Evolutionary conservation across 2,329 filamentous ascomycete genomes (phyloP).

Genomic region (Fusarium oxysporum): DNA sequence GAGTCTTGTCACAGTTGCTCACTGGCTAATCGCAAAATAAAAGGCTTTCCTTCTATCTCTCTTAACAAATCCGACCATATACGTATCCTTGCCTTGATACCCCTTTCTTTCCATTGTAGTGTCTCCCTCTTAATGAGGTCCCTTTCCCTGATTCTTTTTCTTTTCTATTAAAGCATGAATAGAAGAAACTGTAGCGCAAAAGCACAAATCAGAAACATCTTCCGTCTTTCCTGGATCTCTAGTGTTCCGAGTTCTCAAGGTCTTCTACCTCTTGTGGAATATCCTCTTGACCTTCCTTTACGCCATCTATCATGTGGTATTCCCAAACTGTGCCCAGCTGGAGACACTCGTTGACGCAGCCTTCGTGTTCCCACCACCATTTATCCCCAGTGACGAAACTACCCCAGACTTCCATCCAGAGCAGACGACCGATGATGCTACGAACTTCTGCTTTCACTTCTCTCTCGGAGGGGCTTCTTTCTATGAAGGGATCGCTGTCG

Average conservation of each 20-base stretch:
- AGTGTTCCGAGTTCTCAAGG: background rate
- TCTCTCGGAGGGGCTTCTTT: constrained; percentile 40
- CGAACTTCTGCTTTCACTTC: constrained; percentile 60
- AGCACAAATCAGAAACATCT: constrained; percentile 5
- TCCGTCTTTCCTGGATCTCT: background rate
- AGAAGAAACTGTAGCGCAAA: background rate
- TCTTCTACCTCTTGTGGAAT: constrained; percentile 5
- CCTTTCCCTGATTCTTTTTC: background rate
- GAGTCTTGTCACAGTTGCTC: background rate
- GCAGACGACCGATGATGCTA: constrained; percentile 64
- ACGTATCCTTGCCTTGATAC: background rate
- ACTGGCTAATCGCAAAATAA: background rate
- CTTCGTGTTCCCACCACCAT: constrained; percentile 73
- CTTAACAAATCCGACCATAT: background rate
- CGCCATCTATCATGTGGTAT: constrained; percentile 66
- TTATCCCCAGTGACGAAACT: constrained; percentile 58
- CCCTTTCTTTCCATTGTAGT: background rate
- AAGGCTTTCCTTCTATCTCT: background rate
- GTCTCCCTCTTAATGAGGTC: background rate
- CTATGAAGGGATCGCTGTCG: constrained; percentile 41
- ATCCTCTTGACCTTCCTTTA: constrained; percentile 56
- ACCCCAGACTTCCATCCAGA: constrained; percentile 73
- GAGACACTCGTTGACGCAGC: constrained; percentile 66
- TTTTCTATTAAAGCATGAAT: background rate
- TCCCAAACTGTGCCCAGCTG: constrained; percentile 68